Base-by-base conservation (phyloP, 1,139 yeast genomes). In the Eremothecium gossypii region DNA sequence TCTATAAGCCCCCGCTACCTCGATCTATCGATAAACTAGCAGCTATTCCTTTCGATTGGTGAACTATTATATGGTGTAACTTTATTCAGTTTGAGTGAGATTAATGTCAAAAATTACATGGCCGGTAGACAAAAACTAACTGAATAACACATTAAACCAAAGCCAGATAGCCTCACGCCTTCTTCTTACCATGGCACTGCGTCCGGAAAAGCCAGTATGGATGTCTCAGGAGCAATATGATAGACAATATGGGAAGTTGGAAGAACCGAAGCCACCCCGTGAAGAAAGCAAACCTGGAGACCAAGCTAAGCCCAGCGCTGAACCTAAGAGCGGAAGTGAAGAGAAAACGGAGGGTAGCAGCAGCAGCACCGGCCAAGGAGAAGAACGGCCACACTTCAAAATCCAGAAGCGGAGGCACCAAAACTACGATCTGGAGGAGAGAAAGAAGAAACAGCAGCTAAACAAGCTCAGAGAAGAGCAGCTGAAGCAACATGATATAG, bases 151-250 rank as follows among this genome's bases (percentile, higher is more conserved):
- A 17, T 17, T 6, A 17, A 17, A 17, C 23, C 6, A 17, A 17
- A 17, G 5, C 6, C 23, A 17, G 6, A 17, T 17, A 17, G 23
- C 23, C 23, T 17, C 23, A 6, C 23, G 23, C 23, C 23, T 17
- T 6, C 23, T 17, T 3, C 3, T 26, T 9, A 40, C 12, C 28
- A 51, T 49, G 49, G 47, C 44, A 12, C 38, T 44, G 26, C 50
- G 45, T 38, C 61, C 61, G 27, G 61, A 57, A 32, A 58, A 59
- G 42, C 63, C 66, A 31, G 52, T 56, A 30, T 64, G 69, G 68
- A 63, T 65, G 67, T 55, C 65, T 27, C 63, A 63, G 35, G 67
- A 58, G 42, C 65, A 61, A 40, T 58, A 61, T 43, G 61, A 58
- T 38, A 53, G 52, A 39, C 60, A 57, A 33, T 56, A 60, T 41